These are phyloP conservation scores for Akanthomyces uredinophilus DNA, from an alignment of 2,329 filamentous ascomycete species.

Conservation along the genomic window DNA sequence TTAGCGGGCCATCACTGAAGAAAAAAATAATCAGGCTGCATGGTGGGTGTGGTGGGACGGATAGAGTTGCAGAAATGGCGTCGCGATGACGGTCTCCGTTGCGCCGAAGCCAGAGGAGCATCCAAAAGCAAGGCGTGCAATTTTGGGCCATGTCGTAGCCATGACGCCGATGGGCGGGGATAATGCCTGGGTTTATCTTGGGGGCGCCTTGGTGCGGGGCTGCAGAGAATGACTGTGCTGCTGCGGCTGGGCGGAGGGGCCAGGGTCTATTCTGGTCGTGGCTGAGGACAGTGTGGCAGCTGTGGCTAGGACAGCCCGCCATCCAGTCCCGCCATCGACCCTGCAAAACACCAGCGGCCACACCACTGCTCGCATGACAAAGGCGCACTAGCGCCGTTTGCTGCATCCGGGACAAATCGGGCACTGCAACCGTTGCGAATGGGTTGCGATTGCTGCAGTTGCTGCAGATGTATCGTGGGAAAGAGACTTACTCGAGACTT, in stretches of 20 bases:
- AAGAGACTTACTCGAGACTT: conserved; percentile 84
- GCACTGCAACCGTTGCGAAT: not conserved
- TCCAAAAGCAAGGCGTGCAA: not conserved
- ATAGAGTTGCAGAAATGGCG: not conserved
- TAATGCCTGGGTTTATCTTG: not conserved
- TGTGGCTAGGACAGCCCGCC: not conserved
- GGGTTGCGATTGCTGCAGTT: not conserved
- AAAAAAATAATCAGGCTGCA: not conserved
- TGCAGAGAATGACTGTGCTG: not conserved
- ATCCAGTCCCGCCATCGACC: not conserved
- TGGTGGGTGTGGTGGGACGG: not conserved
- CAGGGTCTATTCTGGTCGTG: conserved; percentile 1
- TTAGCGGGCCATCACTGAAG: not conserved
- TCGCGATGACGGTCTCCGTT: not conserved
- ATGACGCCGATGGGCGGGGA: not conserved
- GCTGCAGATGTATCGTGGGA: no score
- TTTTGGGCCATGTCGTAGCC: not conserved
- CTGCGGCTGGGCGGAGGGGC: not conserved
- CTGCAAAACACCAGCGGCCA: not conserved
- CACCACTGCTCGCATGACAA: not conserved
- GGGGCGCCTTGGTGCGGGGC: not conserved
- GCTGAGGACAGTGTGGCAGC: not conserved
- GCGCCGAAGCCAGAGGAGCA: not conserved
- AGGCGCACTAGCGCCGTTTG: not conserved
- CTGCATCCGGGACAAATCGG: not conserved